Conservation (phyloP, 805 yeast genomes). For the Yarrowia yakushimensis region DNA sequence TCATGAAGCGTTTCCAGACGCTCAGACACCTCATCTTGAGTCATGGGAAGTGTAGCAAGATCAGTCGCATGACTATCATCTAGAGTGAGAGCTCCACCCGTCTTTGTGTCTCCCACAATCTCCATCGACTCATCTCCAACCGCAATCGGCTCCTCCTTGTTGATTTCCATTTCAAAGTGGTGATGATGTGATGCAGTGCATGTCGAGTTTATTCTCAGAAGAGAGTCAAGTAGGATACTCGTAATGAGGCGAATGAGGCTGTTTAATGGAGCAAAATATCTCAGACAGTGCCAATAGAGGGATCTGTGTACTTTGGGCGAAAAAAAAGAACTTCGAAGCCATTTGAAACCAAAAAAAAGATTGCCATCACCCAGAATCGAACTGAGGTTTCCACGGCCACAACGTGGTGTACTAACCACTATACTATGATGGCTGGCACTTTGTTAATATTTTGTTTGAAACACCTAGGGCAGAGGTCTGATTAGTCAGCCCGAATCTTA, state of each 20-base stretch:
- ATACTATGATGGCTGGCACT: conserved; percentile 19
- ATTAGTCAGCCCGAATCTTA: no score
- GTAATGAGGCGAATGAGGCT: no score
- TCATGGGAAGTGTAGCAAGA: conserved; percentile 30
- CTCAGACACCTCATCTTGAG: conserved; percentile 32
- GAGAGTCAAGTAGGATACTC: no score
- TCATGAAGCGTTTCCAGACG: conserved; percentile 35
- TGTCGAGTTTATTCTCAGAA: no score
- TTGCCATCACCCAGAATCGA: conserved; percentile 25
- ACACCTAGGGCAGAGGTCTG: no score
- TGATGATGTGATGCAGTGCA: not conserved
- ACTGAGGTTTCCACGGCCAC: conserved; percentile 25
- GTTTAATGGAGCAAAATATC: no score
- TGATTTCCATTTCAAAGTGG: not conserved
- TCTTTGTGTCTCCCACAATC: not conserved
- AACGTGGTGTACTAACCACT: conserved; percentile 25
- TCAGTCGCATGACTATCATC: conserved; percentile 8
- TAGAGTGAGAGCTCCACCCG: not conserved
- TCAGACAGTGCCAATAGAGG: no score
- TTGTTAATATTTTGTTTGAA: no score
- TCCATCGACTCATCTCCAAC: conserved; percentile 11
- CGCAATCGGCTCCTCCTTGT: conserved; percentile 1
- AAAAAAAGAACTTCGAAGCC: not conserved
- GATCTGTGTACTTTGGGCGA: not conserved
- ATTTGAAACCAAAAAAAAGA: conserved; percentile 31